Conservation (phyloP, 2,329 filamentous ascomycete species). For the Aspergillus alliaceus region DNA sequence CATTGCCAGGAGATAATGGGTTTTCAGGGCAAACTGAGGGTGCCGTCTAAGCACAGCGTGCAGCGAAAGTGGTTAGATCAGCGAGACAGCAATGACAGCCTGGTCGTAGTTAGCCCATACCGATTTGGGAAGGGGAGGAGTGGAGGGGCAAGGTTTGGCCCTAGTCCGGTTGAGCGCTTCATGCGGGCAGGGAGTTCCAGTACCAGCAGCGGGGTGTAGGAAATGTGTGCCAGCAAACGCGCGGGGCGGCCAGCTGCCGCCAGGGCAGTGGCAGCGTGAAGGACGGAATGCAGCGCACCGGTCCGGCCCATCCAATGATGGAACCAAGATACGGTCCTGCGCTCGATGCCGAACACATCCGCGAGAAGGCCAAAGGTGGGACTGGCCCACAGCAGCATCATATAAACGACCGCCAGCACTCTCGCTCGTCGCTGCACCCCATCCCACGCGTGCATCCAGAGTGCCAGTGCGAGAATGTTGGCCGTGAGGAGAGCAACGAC, state of each 20-base stretch:
- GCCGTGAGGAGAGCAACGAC: neutral
- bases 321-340: neutral
- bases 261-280: neutral
- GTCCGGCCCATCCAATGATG: slow-evolving; percentile 1
- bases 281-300: neutral
- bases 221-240: neutral
- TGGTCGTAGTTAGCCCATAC: no score
- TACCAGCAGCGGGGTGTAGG: neutral
- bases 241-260: no score
- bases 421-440: neutral
- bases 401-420: neutral
- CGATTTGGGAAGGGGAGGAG: no score
- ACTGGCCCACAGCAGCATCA: neutral
- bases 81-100: neutral
- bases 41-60: neutral
- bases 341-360: neutral
- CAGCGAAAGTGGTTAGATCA: neutral
- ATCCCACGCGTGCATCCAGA: neutral
- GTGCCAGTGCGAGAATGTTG: neutral
- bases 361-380: neutral
- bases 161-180: no score
- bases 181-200: neutral
- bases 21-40: neutral
- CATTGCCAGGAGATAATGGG: neutral
- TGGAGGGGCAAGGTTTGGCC: no score